phyloP scores from a whole-genome alignment of 257 asterid genomes.

The Gardenia jasminoides region DNA sequence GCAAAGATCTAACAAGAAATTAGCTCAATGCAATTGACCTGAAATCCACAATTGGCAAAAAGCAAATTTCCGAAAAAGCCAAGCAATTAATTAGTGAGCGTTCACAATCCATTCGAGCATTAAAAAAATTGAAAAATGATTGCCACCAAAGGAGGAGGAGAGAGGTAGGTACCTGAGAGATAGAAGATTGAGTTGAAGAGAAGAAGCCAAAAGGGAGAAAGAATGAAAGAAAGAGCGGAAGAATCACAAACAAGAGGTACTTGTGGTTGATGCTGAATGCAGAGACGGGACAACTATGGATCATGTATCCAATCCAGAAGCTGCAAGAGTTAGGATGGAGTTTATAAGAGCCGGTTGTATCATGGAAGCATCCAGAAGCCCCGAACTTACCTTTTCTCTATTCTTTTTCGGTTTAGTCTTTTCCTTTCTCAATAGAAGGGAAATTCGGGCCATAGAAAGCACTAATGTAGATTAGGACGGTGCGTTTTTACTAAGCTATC shows the following conservation, averaged over 20 bases:
- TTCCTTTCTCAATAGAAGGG: neutral
- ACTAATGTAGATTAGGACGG: slow-evolving; percentile 1
- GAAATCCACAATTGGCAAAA: slow-evolving; percentile 16
- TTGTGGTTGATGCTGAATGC: neutral
- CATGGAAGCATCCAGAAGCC: slow-evolving; percentile 24
- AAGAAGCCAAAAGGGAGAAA: neutral
- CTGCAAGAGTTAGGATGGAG: neutral
- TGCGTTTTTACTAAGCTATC: slow-evolving; percentile 2
- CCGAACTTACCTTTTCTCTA: neutral
- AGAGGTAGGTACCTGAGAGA: neutral
- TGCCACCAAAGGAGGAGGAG: neutral
- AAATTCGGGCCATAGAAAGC: too few relatives aligned
- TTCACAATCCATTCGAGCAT: neutral
- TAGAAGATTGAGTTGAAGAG: neutral
- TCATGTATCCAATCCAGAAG: neutral
- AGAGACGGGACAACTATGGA: neutral
- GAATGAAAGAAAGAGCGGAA: neutral
- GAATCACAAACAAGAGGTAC: too few relatives aligned
- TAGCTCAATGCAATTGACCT: slow-evolving; percentile 38
- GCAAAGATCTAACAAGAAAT: slow-evolving; percentile 33
- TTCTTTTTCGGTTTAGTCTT: neutral
- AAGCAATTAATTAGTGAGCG: neutral
- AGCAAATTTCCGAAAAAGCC: neutral
- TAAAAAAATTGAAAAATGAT: neutral
- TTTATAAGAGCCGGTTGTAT: neutral